Evolutionary conservation across 805 yeast species (phyloP).

Genomic region (Candida namnaoensis): DNA sequence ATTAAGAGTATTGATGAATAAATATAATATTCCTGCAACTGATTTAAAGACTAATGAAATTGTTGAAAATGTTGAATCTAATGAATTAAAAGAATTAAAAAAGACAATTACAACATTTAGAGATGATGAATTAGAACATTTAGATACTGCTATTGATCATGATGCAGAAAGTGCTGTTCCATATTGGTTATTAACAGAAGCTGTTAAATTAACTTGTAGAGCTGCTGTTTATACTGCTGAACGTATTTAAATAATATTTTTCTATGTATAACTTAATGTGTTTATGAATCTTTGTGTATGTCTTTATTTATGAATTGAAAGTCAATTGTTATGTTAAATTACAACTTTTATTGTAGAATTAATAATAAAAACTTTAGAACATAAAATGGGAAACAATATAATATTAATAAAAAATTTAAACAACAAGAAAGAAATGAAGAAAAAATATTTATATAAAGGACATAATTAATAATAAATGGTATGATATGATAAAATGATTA

Average conservation of each 20-base stretch:
- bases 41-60: conserved; percentile 19
- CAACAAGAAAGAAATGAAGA: no score
- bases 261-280: not conserved
- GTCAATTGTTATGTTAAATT: no score
- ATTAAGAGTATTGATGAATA: conserved; percentile 64
- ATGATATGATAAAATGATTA: conserved; percentile 15
- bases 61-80: conserved; percentile 24
- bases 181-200: conserved; percentile 80
- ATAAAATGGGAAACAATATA: no score
- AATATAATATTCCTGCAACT: conserved; percentile 39
- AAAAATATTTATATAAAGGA: no score
- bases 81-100: conserved; percentile 52
- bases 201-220: conserved; percentile 72
- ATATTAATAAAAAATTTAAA: no score
- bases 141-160: conserved; percentile 86
- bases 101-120: conserved; percentile 66
- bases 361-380: no score
- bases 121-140: conserved; percentile 92
- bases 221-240: conserved; percentile 93
- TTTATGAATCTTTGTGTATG: no score
- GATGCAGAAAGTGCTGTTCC: conserved; percentile 94
- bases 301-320: no score
- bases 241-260: conserved; percentile 37
- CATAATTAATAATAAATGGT: no score
- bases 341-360: no score